phyloP scores from a whole-genome alignment of 2,329 filamentous ascomycete genomes.

The Thelonectria discophora region DNA sequence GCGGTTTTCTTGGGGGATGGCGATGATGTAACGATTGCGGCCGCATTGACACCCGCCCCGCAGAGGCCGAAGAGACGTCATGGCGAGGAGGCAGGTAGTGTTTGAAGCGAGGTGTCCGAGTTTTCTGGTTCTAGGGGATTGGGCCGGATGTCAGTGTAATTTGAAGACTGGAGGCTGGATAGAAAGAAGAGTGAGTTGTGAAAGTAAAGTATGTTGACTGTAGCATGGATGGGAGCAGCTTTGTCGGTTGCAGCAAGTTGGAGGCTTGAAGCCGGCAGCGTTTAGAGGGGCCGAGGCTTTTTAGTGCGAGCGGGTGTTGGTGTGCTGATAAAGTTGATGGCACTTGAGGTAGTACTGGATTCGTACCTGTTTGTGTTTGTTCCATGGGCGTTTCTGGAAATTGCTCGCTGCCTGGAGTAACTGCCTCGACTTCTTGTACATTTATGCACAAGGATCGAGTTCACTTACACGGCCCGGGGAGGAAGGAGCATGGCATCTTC shows the following conservation, averaged over 20 bases:
- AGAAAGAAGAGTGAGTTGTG: slow-evolving; percentile 19
- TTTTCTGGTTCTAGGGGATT: not conserved
- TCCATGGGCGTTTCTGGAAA: no score
- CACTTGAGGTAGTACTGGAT: no score
- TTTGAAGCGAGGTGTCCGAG: not conserved
- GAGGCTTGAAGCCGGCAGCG: not conserved
- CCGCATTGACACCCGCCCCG: slow-evolving; percentile 86
- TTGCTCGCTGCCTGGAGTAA: no score
- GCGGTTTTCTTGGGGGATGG: slow-evolving; percentile 67
- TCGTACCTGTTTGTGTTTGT: no score
- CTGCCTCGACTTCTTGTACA: not conserved
- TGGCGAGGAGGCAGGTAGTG: slow-evolving; percentile 40
- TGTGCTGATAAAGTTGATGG: no score
- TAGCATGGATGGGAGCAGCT: not conserved
- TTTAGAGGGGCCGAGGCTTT: no score
- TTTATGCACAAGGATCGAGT: not conserved
- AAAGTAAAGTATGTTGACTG: slow-evolving; percentile 5
- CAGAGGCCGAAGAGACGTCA: slow-evolving; percentile 64
- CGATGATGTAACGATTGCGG: slow-evolving; percentile 81
- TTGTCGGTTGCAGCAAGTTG: not conserved
- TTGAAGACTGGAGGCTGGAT: not conserved
- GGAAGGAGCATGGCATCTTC: slow-evolving; percentile 20
- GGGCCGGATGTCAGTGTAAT: not conserved
- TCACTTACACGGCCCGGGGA: no score
- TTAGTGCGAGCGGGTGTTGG: no score